A percentile compares a stretch with the other conserved stretches of the same genome.
phyloP scores from a whole-genome alignment of 164 flowering plant species.

The Aristolochia contorta region DNA sequence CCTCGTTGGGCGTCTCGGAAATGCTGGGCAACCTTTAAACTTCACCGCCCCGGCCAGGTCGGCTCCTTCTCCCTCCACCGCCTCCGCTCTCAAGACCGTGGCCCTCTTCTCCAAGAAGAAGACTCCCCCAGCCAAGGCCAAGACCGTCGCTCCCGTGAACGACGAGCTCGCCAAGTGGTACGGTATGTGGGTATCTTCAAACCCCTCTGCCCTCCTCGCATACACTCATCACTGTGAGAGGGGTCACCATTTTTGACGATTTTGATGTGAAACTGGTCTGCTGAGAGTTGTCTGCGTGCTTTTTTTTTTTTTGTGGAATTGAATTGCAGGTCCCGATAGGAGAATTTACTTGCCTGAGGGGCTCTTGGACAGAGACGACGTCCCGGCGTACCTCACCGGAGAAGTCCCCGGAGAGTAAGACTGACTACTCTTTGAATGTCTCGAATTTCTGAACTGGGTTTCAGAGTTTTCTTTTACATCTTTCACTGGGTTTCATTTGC shows the following conservation, averaged over 20 bases:
- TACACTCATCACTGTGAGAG: too few relatives aligned
- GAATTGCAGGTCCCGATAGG: constrained; percentile 89
- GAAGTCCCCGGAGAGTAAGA: constrained; percentile 99
- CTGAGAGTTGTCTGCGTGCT: not conserved
- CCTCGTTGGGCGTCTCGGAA: constrained; percentile 60
- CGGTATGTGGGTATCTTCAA: constrained; percentile 39
- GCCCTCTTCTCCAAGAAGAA: constrained; percentile 85
- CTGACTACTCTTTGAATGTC: not conserved
- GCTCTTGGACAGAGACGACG: constrained; percentile 79
- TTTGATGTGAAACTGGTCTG: not conserved
- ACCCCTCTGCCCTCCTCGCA: too few relatives aligned
- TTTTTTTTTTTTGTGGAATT: not conserved
- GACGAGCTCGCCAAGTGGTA: constrained; percentile 99
- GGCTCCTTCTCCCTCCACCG: constrained; percentile 39
- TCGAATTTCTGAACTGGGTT: not conserved
- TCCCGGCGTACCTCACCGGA: constrained; percentile 90
- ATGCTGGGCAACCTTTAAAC: constrained; percentile 63
- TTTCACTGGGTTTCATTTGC: not conserved
- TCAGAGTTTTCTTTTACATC: not conserved
- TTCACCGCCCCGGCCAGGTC: constrained; percentile 25
- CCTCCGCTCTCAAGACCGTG: constrained; percentile 53
- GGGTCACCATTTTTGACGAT: not conserved
- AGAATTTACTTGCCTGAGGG: constrained; percentile 96
- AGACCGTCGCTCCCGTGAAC: constrained; percentile 29
- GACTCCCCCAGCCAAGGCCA: constrained; percentile 42